A percentile compares a stretch with the other conserved stretches of the same genome.
Conservation (phyloP, 2,329 filamentous ascomycete genomes). For the Diaporthe helianthi region DNA sequence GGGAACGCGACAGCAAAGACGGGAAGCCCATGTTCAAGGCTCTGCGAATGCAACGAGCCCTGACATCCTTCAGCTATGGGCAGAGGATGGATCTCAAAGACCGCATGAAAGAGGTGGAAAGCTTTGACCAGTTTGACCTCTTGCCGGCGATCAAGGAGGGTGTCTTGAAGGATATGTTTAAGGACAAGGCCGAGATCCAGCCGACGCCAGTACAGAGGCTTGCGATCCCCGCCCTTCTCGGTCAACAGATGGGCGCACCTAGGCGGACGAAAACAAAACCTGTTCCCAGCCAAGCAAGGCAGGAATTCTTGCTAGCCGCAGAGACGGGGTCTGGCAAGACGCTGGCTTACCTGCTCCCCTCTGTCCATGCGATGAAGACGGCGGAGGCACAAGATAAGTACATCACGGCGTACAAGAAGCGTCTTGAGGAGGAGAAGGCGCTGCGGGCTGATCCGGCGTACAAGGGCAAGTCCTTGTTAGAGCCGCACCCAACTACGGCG, state of each 20-base stretch:
- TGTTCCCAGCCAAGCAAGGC: conserved; percentile 42
- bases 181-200: conserved; percentile 74
- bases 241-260: conserved; percentile 54
- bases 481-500: conserved; percentile 75
- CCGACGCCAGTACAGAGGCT: conserved; percentile 91
- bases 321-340: conserved; percentile 99
- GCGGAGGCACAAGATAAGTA: conserved; percentile 69
- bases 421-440: conserved; percentile 61
- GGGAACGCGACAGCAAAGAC: conserved; percentile 53
- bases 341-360: conserved; percentile 86
- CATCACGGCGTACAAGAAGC: conserved; percentile 63
- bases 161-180: conserved; percentile 75
- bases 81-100: conserved; percentile 61
- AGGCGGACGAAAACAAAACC: conserved; percentile 41
- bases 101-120: conserved; percentile 71
- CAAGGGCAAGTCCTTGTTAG: conserved; percentile 70
- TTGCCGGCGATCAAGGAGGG: conserved; percentile 75
- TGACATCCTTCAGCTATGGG: conserved; percentile 79
- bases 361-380: conserved; percentile 83
- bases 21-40: conserved; percentile 67
- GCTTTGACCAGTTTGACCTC: conserved; percentile 82
- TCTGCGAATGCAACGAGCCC: conserved; percentile 88
- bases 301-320: conserved; percentile 82
- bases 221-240: conserved; percentile 82
- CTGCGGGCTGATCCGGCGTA: conserved; percentile 60